Base-by-base conservation (phyloP, 2,329 filamentous ascomycete species). In the Ceratocystis harringtonii region DNA sequence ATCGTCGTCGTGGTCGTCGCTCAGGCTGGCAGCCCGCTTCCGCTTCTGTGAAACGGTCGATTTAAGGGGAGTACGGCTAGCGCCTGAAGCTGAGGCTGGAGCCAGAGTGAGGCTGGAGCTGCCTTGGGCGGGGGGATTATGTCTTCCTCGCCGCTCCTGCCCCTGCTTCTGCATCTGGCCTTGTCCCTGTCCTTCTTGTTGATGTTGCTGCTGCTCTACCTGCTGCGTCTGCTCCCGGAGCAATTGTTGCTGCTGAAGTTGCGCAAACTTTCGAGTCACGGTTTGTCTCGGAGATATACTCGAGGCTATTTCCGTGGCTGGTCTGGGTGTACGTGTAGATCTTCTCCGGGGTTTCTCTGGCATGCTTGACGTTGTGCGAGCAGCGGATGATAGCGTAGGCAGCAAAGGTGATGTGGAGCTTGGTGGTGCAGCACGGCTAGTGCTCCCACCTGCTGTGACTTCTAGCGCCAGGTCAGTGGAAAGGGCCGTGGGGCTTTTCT, bases 61-160 rank as follows among this genome's bases (percentile, higher is more conserved):
- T 45, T 22, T 62, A 45, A 62, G 60, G 22, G 60, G 60, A 25
- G 60, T 48, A 5, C 60, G 60, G 41, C 60, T 19, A 32, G 60
- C 15, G 3, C 36, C 60, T 5, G 41, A 17, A 12, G 41, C 36
- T 8, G 60, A 25, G 8, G 52, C 60, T 5, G 41, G 4, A 12
- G 41, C 36, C 22, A 41, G 7, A n/a, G 28, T 32, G 15, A 17
- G 28, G 52, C 52, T 30, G 28, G 25, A 5, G 28, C 25, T 32
- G 25, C 12, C 2, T 48, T 62, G 60, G 19, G 17, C 22, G 8
- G 28, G n/a, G 58, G 8, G 41, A 17, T 62, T 36, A 22, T 45
- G 60, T 17, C 45, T n/a, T 22, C 3, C 10, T 17, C 15, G 19
- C 19, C 17, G 28, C 17, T 61, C 10, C 19, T 55, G 50, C 1